phyloP scores from a whole-genome alignment of 1,139 yeast genomes.

The Zygosaccharomyces sapae region DNA sequence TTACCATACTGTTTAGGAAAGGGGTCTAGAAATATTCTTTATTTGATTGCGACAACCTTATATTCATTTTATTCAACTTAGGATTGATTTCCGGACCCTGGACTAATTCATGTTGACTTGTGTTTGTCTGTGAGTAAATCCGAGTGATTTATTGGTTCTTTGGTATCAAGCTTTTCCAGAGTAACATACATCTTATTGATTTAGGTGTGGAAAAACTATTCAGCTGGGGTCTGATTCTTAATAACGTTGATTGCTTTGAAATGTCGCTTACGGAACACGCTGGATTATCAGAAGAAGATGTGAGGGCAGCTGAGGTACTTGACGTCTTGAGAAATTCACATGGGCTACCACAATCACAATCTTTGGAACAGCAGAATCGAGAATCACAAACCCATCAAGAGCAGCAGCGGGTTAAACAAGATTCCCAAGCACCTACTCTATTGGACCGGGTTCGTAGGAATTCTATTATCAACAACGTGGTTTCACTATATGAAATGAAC shows the following conservation, averaged over 20 bases:
- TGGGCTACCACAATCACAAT: constrained; percentile 12
- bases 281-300: constrained; percentile 26
- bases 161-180: no score
- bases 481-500: constrained; percentile 29
- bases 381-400: constrained; percentile 1
- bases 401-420: background rate
- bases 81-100: no score
- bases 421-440: constrained; percentile 10
- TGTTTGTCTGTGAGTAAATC: no score
- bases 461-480: constrained; percentile 28
- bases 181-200: no score
- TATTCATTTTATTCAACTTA: no score
- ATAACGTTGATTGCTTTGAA: background rate
- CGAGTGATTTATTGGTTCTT: no score
- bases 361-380: background rate
- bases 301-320: constrained; percentile 31
- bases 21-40: no score
- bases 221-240: no score
- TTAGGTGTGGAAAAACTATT: no score
- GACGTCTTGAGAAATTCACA: constrained; percentile 29
- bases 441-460: constrained; percentile 23
- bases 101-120: no score
- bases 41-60: no score
- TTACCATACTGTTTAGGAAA: no score
- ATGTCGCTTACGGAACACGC: constrained; percentile 14